Percentiles rank a stretch among this genome's conserved stretches.
phyloP scores from a whole-genome alignment of 805 yeast genomes.

The Suhomyces sp. region DNA sequence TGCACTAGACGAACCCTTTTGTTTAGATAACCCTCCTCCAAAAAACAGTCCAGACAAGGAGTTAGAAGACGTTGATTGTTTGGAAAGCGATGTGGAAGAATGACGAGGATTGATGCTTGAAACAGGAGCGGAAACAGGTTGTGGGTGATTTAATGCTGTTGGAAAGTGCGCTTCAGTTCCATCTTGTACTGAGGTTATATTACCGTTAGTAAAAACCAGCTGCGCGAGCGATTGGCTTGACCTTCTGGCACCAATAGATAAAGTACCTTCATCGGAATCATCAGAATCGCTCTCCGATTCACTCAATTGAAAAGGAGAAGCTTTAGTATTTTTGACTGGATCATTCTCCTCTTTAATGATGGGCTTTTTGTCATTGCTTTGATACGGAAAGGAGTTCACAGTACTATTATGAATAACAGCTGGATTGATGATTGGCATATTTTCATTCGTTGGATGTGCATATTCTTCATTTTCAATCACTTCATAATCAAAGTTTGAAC shows the following conservation, averaged over 20 bases:
- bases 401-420: slow-evolving; percentile 14
- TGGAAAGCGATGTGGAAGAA: slow-evolving; percentile 36
- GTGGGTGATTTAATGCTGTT: slow-evolving; percentile 15
- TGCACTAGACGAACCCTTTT: slow-evolving; percentile 12
- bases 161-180: slow-evolving; percentile 22
- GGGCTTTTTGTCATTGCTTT: too few species aligned
- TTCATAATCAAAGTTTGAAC: slow-evolving; percentile 41
- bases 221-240: slow-evolving; percentile 46
- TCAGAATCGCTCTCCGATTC: slow-evolving; percentile 18
- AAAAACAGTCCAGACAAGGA: slow-evolving; percentile 41
- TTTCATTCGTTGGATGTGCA: slow-evolving; percentile 6
- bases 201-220: slow-evolving; percentile 31
- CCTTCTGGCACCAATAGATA: slow-evolving; percentile 37
- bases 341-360: slow-evolving; percentile 2
- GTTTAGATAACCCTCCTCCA: slow-evolving; percentile 19
- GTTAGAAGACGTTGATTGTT: slow-evolving; percentile 43
- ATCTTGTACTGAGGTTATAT: slow-evolving; percentile 14
- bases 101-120: slow-evolving; percentile 34
- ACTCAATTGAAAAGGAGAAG: slow-evolving; percentile 12
- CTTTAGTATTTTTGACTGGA: not conserved
- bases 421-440: slow-evolving; percentile 29
- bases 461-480: slow-evolving; percentile 27
- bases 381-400: slow-evolving; percentile 4
- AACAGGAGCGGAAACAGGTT: slow-evolving; percentile 27
- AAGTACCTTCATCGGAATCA: slow-evolving; percentile 33